A percentile compares a stretch with the other conserved stretches of the same genome.
These are phyloP conservation scores for Macroventuria anomochaeta DNA, from an alignment of 2,329 filamentous ascomycete species.

Conservation along the genomic window DNA sequence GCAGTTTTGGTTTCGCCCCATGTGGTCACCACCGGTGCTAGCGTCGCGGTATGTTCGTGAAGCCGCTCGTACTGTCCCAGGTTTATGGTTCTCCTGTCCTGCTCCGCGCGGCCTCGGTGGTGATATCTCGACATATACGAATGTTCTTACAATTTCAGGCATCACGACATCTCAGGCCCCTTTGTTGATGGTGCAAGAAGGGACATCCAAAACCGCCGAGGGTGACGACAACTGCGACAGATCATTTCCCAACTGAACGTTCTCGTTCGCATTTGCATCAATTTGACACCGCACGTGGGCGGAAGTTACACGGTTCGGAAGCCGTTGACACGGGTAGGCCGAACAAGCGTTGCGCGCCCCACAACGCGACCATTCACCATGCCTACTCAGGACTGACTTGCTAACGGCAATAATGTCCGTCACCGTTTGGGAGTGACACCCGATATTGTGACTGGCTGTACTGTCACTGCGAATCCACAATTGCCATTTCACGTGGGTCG, in stretches of 20 bases:
- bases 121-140: neutral
- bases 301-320: neutral
- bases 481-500: neutral
- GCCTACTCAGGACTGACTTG: neutral
- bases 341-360: conserved; percentile 9
- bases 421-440: neutral
- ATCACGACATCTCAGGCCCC: neutral
- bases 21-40: neutral
- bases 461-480: neutral
- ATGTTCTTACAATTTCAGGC: too few species aligned
- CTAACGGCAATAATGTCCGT: neutral
- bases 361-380: conserved; percentile 4
- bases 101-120: neutral
- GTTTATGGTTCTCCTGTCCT: neutral
- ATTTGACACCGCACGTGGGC: conserved; percentile 1
- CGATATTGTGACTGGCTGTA: conserved; percentile 1
- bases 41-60: too few species aligned
- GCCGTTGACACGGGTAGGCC: conserved; percentile 6
- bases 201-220: too few species aligned
- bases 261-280: neutral
- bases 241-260: neutral
- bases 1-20: neutral
- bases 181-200: neutral
- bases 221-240: neutral
- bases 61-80: neutral